Evolutionary conservation across 2,329 filamentous ascomycete species (phyloP), one percentile per base, ranked within the genome.

Genomic region (Alternaria arborescens): DNA sequence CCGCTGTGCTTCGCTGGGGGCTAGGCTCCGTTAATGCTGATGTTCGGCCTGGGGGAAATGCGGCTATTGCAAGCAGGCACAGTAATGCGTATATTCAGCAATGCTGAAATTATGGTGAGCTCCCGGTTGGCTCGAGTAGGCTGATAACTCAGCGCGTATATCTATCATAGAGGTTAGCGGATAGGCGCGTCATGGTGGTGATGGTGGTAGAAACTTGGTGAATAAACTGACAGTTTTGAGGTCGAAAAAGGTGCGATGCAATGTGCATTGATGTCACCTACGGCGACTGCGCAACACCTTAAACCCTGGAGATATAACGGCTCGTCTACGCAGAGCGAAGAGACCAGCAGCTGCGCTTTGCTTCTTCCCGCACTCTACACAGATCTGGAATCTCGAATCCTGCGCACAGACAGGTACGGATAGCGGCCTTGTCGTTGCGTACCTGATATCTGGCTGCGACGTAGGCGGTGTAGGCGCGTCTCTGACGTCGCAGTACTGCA

Each of bases 321-420:
- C 70, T 73, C 67, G 73, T 70, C 70, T 64, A 67, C 61, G 62
- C 66, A 58, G 65, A 62, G 65, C 66, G 52, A 59, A 58, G 46
- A 71, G 70, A 61, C 68, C 71, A 64, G 64, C 59, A 57, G 58
- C 67, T 70, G 70, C 69, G 62, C 73, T 76, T 76, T 77, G 74
- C 74, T 78, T 75, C 71, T 75, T 78, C 69, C 73, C 72, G 69
- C 59, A 52, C 71, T 71, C 75, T 73, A 71, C 75, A 74, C 73
- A 76, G 74, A 77, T 75, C 71, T 46, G 47, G 47, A 51, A 47
- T 52, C 36, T 76, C 66, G 64, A 74, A 72, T 72, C 69, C 61
- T 64, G 56, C 71, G 74, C 73, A 76, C 74, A 69, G 74, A 74
- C 75, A 74, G 70, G 69, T 65, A 70, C 67, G 62, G 62, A 58